Evolutionary conservation across 2,329 filamentous ascomycete genomes (phyloP).

Genomic region (Rhinocladiella similis): DNA sequence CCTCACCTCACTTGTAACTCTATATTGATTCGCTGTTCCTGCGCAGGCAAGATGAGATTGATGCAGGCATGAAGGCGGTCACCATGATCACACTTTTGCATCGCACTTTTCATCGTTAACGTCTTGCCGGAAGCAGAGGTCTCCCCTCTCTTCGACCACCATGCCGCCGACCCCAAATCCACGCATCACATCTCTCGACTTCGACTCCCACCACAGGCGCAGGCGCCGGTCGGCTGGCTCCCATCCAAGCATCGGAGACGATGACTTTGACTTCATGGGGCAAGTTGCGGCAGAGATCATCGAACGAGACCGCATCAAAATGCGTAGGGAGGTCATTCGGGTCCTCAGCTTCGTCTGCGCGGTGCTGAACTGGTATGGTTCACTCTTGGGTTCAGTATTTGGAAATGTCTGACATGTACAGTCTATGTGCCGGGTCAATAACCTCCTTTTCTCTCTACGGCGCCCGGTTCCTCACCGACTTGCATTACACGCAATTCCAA

Average conservation of each 20-base stretch:
- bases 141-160: background rate
- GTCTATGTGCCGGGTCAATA: constrained; percentile 84
- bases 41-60: constrained; percentile 6
- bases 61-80: background rate
- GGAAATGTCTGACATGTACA: constrained; percentile 26
- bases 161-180: constrained; percentile 18
- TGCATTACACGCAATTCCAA: constrained; percentile 87
- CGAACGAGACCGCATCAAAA: constrained; percentile 55
- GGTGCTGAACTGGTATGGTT: constrained; percentile 55
- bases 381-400: background rate
- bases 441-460: constrained; percentile 94
- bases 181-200: constrained; percentile 48
- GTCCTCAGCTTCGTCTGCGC: constrained; percentile 62
- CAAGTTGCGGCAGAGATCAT: constrained; percentile 63
- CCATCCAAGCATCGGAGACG: constrained; percentile 29
- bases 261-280: constrained; percentile 53
- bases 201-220: constrained; percentile 42
- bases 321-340: constrained; percentile 54
- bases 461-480: constrained; percentile 79
- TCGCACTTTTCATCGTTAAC: background rate
- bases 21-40: background rate
- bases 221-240: constrained; percentile 22
- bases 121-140: background rate
- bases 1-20: too few relatives aligned
- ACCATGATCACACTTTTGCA: constrained; percentile 5